Evolutionary conservation across 2,329 filamentous ascomycete species (phyloP).

Genomic region (Coniosporium uncinatum): DNA sequence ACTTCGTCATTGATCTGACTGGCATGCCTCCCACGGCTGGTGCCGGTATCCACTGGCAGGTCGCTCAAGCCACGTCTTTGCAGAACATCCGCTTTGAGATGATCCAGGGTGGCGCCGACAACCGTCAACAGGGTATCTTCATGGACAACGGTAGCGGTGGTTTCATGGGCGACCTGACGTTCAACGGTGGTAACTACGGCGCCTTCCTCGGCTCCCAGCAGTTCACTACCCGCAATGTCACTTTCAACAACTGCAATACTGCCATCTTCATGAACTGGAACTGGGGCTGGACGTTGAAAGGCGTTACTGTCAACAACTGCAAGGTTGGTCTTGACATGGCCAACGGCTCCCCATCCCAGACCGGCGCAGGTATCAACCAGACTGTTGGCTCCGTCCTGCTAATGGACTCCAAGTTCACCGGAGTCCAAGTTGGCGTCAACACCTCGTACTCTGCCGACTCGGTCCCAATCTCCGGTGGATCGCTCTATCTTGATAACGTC

Average conservation of each 20-base stretch:
- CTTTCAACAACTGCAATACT: constrained; percentile 41
- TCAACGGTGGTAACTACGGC: constrained; percentile 55
- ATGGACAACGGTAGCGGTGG: constrained; percentile 56
- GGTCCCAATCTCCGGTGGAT: constrained; percentile 64
- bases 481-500: constrained; percentile 83
- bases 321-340: constrained; percentile 43
- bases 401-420: constrained; percentile 72
- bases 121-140: constrained; percentile 52
- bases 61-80: constrained; percentile 57
- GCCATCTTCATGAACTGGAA: constrained; percentile 50
- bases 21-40: constrained; percentile 21
- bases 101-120: constrained; percentile 32
- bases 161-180: constrained; percentile 52
- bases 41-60: constrained; percentile 59
- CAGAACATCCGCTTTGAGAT: constrained; percentile 58
- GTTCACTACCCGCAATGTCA: constrained; percentile 45
- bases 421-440: constrained; percentile 71
- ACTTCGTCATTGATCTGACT: constrained; percentile 44
- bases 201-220: constrained; percentile 60
- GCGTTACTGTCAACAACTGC: constrained; percentile 38
- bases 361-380: constrained; percentile 38
- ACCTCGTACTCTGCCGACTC: constrained; percentile 69
- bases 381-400: constrained; percentile 83
- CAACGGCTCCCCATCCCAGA: constrained; percentile 44
- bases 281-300: constrained; percentile 44